Evolutionary conservation across 192 early-diverging fungal species (phyloP).

Genomic region (Spizellomyces punctatus): DNA sequence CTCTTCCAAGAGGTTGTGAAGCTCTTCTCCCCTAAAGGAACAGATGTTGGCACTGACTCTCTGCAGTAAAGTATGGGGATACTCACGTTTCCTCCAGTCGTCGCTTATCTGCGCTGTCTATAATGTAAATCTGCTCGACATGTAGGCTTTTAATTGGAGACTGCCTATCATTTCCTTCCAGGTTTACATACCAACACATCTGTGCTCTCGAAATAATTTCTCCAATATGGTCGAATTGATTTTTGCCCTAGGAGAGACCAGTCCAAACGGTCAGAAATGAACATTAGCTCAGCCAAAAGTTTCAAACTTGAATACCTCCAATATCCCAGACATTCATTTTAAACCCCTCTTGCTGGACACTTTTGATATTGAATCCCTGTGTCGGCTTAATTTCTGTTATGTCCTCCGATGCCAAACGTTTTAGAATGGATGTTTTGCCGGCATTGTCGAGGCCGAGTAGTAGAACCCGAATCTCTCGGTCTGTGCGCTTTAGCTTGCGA

Average conservation of each 20-base stretch:
- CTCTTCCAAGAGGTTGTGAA: constrained; percentile 81
- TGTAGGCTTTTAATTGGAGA: background rate
- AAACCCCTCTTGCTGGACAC: constrained; percentile 56
- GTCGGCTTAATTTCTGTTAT: constrained; percentile 65
- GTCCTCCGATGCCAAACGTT: constrained; percentile 56
- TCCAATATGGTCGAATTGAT: constrained; percentile 60
- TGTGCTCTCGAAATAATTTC: constrained; percentile 66
- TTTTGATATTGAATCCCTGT: constrained; percentile 66
- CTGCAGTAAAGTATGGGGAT: background rate
- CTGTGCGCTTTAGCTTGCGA: constrained; percentile 42
- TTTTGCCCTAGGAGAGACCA: constrained; percentile 49
- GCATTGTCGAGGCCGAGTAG: constrained; percentile 66
- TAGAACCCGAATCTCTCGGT: constrained; percentile 56
- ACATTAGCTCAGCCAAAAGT: background rate
- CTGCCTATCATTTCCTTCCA: no score
- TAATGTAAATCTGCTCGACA: constrained; percentile 77
- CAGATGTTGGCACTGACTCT: background rate
- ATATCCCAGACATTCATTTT: constrained; percentile 70
- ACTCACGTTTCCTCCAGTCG: constrained; percentile 76
- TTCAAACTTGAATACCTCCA: constrained; percentile 38
- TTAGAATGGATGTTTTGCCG: constrained; percentile 61
- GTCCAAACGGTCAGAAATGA: background rate
- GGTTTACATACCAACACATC: constrained; percentile 48
- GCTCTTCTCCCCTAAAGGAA: constrained; percentile 60
- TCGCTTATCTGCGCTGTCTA: constrained; percentile 88